Evolutionary conservation across 2,329 filamentous ascomycete species (phyloP), one percentile per base, ranked within the genome.

Genomic region (Onygenales sp.): DNA sequence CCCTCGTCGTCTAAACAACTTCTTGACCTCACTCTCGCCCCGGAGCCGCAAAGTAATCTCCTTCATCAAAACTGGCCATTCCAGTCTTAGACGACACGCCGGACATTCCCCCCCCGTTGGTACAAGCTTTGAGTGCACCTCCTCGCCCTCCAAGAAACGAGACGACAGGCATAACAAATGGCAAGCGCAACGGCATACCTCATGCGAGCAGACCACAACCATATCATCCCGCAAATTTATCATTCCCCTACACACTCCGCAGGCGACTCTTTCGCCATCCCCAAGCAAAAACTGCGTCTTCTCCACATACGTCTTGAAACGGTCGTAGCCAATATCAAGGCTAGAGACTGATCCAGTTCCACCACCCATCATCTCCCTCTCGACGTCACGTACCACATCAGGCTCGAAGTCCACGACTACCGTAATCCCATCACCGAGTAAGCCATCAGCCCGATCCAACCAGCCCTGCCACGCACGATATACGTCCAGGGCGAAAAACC

Each of bases 31-130:
- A 54, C 86, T 85, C 52, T 77, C 69, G 0, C 86, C 90, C 27
- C 88, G 79, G 37, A 81, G 74, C 34, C 92, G 79, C 48, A 95
- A 70, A 49, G 80, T 93, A 60, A 95, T 70, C 65, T 95, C 91
- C 64, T 84, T 91, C 73, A 94, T 86, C 71, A 96, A 81, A 47
- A 86, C 80, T 0, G 77, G 75, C 92, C 92, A 97, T 49, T 75
- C 67, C 2, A 90, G 70, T 4, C 74, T 68, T 0, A 74, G 74
- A 1, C 76, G 70, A 64, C 92, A 97, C 17, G 72, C 71, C 0
- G 88, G 88, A 70, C 92, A 97, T 2, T 62, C 68, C 2, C 89
- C 90, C 36, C 75, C 65, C 1, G 80, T 74, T 0, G 92, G 92
- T 1, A 95, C 63, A 1, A 95, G 62, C 1, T 65, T 66, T 13